A percentile compares a stretch with the other conserved stretches of the same genome.
Evolutionary conservation across 495 filamentous ascomycete species (phyloP).

Genomic region (Penicillium daleae): DNA sequence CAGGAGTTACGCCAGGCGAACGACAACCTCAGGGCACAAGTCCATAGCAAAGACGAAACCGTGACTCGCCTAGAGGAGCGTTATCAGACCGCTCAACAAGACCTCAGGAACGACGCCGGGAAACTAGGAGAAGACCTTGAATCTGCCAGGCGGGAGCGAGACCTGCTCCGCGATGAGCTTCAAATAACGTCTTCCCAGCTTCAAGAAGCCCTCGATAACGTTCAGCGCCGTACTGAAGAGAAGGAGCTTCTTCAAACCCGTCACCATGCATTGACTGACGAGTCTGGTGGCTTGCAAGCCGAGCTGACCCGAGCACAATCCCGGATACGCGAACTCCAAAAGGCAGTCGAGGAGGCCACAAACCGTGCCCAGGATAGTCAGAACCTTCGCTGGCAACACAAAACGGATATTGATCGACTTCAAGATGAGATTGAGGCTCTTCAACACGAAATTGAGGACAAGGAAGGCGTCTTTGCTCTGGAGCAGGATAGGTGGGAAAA

Average conservation of each 20-base stretch:
- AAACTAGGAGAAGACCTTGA: conserved; percentile 50
- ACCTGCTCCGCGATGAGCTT: conserved; percentile 39
- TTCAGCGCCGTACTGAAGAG: conserved; percentile 63
- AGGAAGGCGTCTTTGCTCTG: conserved; percentile 69
- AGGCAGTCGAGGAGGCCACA: conserved; percentile 60
- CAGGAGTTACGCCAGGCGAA: conserved; percentile 63
- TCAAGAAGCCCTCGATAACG: conserved; percentile 56
- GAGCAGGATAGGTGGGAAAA: conserved; percentile 74
- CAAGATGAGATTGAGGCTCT: conserved; percentile 70
- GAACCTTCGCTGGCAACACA: conserved; percentile 60
- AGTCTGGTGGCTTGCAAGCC: conserved; percentile 67
- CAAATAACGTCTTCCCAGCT: conserved; percentile 51
- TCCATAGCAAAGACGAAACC: conserved; percentile 51
- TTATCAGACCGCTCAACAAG: conserved; percentile 46
- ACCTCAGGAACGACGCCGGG: conserved; percentile 45
- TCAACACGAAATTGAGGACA: conserved; percentile 72
- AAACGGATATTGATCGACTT: conserved; percentile 63
- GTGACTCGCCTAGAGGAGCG: conserved; percentile 46
- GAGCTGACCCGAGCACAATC: conserved; percentile 62
- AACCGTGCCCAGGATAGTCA: conserved; percentile 60
- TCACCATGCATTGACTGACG: conserved; percentile 68
- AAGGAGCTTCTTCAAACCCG: conserved; percentile 71
- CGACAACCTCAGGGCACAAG: conserved; percentile 49
- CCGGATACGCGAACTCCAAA: conserved; percentile 60
- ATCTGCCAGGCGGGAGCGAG: conserved; percentile 40